Base-by-base conservation (phyloP, 2,329 filamentous ascomycete species). In the Mycosphaerelloides madeirae region DNA sequence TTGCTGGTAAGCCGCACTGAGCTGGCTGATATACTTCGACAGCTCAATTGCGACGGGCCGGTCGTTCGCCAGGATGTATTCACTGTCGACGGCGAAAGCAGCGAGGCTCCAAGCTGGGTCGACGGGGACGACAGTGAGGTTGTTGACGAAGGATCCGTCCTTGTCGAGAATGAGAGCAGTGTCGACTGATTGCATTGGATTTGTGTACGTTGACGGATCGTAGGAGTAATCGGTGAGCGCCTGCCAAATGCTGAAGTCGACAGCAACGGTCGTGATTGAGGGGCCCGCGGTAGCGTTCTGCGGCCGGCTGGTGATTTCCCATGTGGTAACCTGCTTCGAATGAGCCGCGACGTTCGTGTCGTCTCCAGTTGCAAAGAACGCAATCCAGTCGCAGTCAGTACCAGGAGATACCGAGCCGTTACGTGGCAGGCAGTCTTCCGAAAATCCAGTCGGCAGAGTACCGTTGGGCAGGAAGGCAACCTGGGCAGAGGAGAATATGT, bases 31-130 rank as follows among this genome's bases (percentile, higher is more conserved):
- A 6, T 18, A 18, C n/a, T 6, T 6, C 12, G 11, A 18, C 3
- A 19, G 14, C 13, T 6, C 3, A 3, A 3, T 19, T 19, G n/a
- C 9, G 11, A 15, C 28, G 9, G 14, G 14, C 13, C 15, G n/a
- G 15, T n/a, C 20, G 9, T 9, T 22, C 8, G 13, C 6, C 15
- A 40, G 13, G 14, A 8, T 29, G 13, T 44, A 47, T 11, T 40
- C 37, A 3, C 43, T 32, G 31, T 52, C 52, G 5, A 50, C 53
- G 5, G 57, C 56, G 50, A 53, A 61, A 12, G 60, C 54, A 15
- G 59, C 57, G 3, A 61, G 49, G 6, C 51, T 38, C 60, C 60
- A 63, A 12, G 51, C 44, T 7, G 60, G 57, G 33, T 55, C 45
- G n/a, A 61, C 28, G 18, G 46, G 32, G 31, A 45, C 28, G 16